Evolutionary conservation across 495 filamentous ascomycete genomes (phyloP).

Genomic region (Xylaria sp.): DNA sequence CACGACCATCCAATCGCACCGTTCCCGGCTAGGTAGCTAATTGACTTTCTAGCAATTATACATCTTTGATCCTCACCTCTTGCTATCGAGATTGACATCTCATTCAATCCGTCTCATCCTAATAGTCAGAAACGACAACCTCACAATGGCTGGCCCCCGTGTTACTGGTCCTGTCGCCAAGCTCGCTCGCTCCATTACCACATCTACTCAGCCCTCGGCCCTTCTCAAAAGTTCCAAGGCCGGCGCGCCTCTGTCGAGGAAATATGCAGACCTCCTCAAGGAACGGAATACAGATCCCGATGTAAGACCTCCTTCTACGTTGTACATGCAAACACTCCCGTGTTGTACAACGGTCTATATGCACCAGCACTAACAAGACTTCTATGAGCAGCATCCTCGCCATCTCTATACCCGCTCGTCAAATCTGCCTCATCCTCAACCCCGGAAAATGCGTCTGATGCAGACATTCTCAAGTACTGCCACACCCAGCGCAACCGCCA

Average conservation of each 20-base stretch:
- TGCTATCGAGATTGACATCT: not conserved
- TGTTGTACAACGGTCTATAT: not conserved
- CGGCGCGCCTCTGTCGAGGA: constrained; percentile 40
- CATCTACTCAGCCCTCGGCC: constrained; percentile 46
- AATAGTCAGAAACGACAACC: not conserved
- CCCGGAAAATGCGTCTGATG: constrained; percentile 53
- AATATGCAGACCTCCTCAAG: constrained; percentile 45
- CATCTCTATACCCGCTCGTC: constrained; percentile 42
- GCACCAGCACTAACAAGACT: constrained; percentile 21
- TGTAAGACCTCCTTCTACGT: constrained; percentile 32
- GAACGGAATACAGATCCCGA: constrained; percentile 43
- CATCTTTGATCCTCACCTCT: not conserved
- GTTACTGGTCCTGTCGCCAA: constrained; percentile 51
- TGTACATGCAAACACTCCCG: not conserved
- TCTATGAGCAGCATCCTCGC: constrained; percentile 37
- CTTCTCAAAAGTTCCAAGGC: constrained; percentile 45
- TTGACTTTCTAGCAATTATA: not conserved
- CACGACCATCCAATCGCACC: not conserved
- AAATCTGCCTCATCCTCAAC: constrained; percentile 43
- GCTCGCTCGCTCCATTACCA: constrained; percentile 54
- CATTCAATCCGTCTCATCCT: not conserved
- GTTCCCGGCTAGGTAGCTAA: constrained; percentile 3
- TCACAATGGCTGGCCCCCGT: constrained; percentile 41
- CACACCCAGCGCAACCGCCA: constrained; percentile 30
- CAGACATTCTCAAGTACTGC: constrained; percentile 56